Percentiles rank a stretch among this genome's conserved stretches.
Evolutionary conservation across 805 yeast genomes (phyloP).

Genomic region (Starmerella apicola): DNA sequence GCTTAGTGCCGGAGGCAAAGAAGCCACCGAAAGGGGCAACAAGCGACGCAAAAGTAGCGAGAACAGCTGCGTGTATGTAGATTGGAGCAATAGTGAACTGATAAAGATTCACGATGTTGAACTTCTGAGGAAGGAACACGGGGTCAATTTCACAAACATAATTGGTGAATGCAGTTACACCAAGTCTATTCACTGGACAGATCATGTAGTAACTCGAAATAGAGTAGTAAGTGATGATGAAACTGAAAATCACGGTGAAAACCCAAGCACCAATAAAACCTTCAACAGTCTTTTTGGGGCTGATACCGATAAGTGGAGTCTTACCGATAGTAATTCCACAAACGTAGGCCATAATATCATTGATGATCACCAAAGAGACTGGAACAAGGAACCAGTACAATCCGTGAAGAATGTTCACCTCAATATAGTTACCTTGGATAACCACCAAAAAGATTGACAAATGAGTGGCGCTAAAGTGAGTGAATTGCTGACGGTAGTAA

Average conservation of each 20-base stretch:
- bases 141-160: slow-evolving; percentile 75
- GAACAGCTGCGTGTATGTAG: slow-evolving; percentile 71
- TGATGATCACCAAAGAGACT: slow-evolving; percentile 78
- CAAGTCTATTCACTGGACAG: slow-evolving; percentile 62
- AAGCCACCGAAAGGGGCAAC: slow-evolving; percentile 99
- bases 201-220: slow-evolving; percentile 61
- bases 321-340: slow-evolving; percentile 95
- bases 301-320: slow-evolving; percentile 81
- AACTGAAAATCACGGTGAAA: slow-evolving; percentile 68
- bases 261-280: slow-evolving; percentile 98
- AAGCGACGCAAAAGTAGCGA: slow-evolving; percentile 90
- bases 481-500: slow-evolving; percentile 80
- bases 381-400: slow-evolving; percentile 92
- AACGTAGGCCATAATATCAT: slow-evolving; percentile 90
- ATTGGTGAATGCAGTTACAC: slow-evolving; percentile 46
- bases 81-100: slow-evolving; percentile 65
- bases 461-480: slow-evolving; percentile 85
- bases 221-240: slow-evolving; percentile 51
- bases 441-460: slow-evolving; percentile 85
- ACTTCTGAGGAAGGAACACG: slow-evolving; percentile 71
- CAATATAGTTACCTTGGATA: slow-evolving; percentile 86
- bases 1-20: slow-evolving; percentile 92
- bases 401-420: slow-evolving; percentile 78
- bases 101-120: slow-evolving; percentile 34
- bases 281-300: slow-evolving; percentile 95